These are phyloP conservation scores for Botryotinia convoluta DNA, from an alignment of 2,329 filamentous ascomycete genomes.

Conservation along the genomic window DNA sequence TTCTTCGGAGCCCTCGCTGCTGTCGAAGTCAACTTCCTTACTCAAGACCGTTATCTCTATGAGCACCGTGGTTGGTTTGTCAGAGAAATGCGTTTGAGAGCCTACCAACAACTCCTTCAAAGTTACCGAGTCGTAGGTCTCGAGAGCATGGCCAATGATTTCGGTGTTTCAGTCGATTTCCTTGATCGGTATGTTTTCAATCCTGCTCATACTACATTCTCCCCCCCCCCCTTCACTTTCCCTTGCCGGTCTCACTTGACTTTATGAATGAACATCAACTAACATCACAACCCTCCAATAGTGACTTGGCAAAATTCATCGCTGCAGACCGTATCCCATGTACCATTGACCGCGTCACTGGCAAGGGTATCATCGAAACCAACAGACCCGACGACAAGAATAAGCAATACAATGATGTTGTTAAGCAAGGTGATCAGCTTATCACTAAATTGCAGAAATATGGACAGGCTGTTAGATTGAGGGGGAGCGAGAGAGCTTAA, in stretches of 20 bases:
- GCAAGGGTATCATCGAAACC: conserved; percentile 96
- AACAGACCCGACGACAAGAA: conserved; percentile 99
- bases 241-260: neutral
- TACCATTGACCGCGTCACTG: conserved; percentile 95
- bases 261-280: neutral
- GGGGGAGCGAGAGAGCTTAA: conserved; percentile 82
- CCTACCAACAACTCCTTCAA: conserved; percentile 95
- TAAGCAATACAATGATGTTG: conserved; percentile 98
- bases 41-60: conserved; percentile 88
- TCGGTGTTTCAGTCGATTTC: conserved; percentile 95
- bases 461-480: conserved; percentile 88
- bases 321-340: conserved; percentile 90
- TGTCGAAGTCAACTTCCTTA: conserved; percentile 92
- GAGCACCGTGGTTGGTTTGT: conserved; percentile 98
- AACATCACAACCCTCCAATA: conserved; percentile 39
- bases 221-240: neutral
- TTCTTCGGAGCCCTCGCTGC: conserved; percentile 89
- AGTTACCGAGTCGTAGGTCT: conserved; percentile 97
- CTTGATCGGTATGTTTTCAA: conserved; percentile 72
- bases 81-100: conserved; percentile 93
- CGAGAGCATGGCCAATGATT: conserved; percentile 94
- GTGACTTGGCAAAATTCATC: conserved; percentile 95
- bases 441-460: conserved; percentile 99
- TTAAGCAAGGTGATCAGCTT: conserved; percentile 94
- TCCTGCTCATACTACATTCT: conserved; percentile 9